Conservation (phyloP, 1,284 basidiomycete genomes). For the Athelia sp. region DNA sequence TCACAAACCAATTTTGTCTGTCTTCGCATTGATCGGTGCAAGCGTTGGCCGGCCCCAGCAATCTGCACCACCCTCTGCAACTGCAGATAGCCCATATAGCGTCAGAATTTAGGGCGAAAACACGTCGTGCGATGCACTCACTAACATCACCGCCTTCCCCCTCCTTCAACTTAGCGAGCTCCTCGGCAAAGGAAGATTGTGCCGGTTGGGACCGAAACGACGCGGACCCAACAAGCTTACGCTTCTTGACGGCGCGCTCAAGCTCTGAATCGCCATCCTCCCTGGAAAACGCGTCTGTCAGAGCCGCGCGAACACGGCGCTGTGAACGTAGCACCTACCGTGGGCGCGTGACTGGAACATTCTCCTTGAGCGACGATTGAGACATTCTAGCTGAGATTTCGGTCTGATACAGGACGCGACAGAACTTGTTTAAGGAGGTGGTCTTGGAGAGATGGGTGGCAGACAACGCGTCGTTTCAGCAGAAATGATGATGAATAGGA, state of each 20-base stretch:
- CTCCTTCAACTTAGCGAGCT: conserved; percentile 71
- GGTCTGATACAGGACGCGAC: too few species aligned
- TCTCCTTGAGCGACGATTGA: conserved; percentile 20
- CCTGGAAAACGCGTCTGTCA: conserved; percentile 4
- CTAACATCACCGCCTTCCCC: conserved; percentile 35
- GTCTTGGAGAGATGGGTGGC: too few species aligned
- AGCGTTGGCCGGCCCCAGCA: conserved; percentile 74
- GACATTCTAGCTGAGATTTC: not conserved
- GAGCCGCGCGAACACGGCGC: not conserved
- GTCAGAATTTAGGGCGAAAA: not conserved
- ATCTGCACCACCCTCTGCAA: conserved; percentile 70
- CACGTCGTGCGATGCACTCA: not conserved
- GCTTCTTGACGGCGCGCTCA: conserved; percentile 52
- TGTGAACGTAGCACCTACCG: conserved; percentile 12
- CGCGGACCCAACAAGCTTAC: conserved; percentile 43
- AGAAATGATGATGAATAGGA: too few species aligned
- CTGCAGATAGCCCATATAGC: conserved; percentile 25
- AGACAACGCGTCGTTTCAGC: too few species aligned
- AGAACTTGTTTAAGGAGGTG: too few species aligned
- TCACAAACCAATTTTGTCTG: conserved; percentile 54
- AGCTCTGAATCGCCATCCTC: conserved; percentile 17
- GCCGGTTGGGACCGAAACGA: conserved; percentile 32
- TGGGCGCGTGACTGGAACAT: conserved; percentile 16
- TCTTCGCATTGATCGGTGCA: conserved; percentile 49
- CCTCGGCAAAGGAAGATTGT: conserved; percentile 66